These are phyloP conservation scores for Epichloe uncinata DNA, from an alignment of 2,329 filamentous ascomycete genomes.

Conservation along the genomic window DNA sequence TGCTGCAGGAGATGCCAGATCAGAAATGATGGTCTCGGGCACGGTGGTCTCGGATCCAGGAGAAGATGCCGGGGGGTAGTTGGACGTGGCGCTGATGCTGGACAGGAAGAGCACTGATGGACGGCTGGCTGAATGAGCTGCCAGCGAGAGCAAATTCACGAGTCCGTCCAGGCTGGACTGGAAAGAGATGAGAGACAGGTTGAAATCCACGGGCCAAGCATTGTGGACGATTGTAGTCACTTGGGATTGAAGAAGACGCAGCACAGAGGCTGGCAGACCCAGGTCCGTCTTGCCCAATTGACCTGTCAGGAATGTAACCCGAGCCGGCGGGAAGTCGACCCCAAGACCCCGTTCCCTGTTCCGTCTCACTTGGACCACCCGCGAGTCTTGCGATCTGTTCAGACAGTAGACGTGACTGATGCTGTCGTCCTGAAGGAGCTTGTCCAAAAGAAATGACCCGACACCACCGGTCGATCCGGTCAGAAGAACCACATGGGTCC, in stretches of 20 bases:
- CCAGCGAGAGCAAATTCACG: constrained; percentile 3
- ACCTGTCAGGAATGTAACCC: constrained; percentile 3
- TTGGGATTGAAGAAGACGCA: neutral
- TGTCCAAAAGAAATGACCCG: constrained; percentile 6
- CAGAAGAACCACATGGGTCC: neutral
- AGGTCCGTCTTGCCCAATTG: neutral
- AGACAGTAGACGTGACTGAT: constrained; percentile 1
- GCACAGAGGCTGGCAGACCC: neutral
- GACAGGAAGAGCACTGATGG: constrained; percentile 5
- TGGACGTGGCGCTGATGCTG: constrained; percentile 2
- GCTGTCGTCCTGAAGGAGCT: neutral
- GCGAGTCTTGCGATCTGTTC: constrained; percentile 2
- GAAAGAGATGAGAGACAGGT: constrained; percentile 1
- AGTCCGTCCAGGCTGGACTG: constrained; percentile 2
- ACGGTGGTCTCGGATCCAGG: neutral
- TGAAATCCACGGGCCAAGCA: constrained; percentile 7
- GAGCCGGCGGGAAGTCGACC: neutral
- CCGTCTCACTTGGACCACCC: neutral
- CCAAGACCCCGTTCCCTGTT: constrained; percentile 1
- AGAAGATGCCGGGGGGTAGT: neutral
- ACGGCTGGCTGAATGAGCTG: neutral
- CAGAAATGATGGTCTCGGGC: constrained; percentile 1
- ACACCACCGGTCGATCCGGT: constrained; percentile 6
- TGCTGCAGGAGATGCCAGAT: neutral
- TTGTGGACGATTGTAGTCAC: constrained; percentile 5